Conservation (phyloP, 768 basidiomycete species). For the Tricholoma terreum region DNA sequence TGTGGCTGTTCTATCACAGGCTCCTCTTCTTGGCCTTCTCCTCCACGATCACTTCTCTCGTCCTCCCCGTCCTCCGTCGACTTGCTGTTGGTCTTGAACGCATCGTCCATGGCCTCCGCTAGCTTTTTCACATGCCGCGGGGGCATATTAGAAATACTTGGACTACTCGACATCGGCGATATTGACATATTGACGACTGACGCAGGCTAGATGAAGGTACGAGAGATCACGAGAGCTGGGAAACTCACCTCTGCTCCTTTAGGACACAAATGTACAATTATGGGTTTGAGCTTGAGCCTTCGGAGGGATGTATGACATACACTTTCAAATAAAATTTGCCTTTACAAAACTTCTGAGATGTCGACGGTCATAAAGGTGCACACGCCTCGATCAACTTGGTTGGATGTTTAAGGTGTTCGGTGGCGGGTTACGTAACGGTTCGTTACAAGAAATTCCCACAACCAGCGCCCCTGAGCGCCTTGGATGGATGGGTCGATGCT, state of each 20-base stretch:
- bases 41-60: constrained; percentile 27
- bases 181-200: background rate
- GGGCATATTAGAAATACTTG: constrained; percentile 35
- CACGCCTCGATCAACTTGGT: constrained; percentile 5
- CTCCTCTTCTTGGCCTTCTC: constrained; percentile 25
- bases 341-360: background rate
- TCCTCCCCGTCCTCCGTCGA: constrained; percentile 18
- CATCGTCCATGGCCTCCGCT: constrained; percentile 30
- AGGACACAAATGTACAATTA: background rate
- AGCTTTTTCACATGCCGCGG: constrained; percentile 26
- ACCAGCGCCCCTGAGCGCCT: background rate
- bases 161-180: constrained; percentile 32
- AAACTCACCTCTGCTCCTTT: constrained; percentile 2
- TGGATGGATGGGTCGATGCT: background rate
- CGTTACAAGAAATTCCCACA: constrained; percentile 1
- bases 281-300: background rate
- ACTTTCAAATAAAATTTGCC: background rate
- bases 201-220: background rate
- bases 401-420: constrained; percentile 2
- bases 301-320: background rate
- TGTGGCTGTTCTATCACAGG: constrained; percentile 20
- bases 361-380: constrained; percentile 5
- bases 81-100: constrained; percentile 26
- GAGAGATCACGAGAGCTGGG: background rate
- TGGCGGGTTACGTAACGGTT: constrained; percentile 5